Percentiles rank a stretch among this genome's conserved stretches.
These are phyloP conservation scores for Tolypocladium inflatum DNA, from an alignment of 2,329 filamentous ascomycete genomes.

Conservation along the genomic window DNA sequence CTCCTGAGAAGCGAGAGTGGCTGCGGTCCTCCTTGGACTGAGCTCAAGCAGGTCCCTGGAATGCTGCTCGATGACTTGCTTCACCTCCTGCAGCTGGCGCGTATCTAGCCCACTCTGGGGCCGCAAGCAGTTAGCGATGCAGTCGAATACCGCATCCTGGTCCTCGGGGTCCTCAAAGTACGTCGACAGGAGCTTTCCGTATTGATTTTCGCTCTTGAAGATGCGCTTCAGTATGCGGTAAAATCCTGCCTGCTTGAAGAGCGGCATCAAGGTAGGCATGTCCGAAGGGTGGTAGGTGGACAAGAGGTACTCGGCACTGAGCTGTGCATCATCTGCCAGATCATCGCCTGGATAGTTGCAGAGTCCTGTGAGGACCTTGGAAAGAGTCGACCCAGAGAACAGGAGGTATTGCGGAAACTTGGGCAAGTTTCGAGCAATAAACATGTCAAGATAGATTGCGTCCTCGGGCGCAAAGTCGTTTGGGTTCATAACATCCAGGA, in stretches of 20 bases:
- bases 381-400: constrained; percentile 76
- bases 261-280: constrained; percentile 62
- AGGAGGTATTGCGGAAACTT: constrained; percentile 96
- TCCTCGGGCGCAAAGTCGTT: constrained; percentile 68
- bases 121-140: constrained; percentile 65
- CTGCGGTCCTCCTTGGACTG: constrained; percentile 55
- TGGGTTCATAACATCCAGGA: constrained; percentile 81
- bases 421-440: constrained; percentile 87
- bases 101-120: constrained; percentile 51
- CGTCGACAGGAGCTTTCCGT: constrained; percentile 64
- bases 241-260: constrained; percentile 73
- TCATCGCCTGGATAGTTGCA: constrained; percentile 76
- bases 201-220: constrained; percentile 72
- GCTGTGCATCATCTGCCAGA: constrained; percentile 83
- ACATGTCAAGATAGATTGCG: constrained; percentile 96
- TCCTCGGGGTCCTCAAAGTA: constrained; percentile 83
- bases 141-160: constrained; percentile 65
- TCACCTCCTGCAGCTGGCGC: constrained; percentile 65
- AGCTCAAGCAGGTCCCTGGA: constrained; percentile 58
- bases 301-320: constrained; percentile 92
- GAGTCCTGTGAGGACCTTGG: constrained; percentile 69
- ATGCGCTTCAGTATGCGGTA: constrained; percentile 86
- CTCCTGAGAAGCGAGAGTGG: constrained; percentile 51
- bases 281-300: constrained; percentile 90
- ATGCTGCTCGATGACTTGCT: constrained; percentile 54